Evolutionary conservation across 257 asterid genomes (phyloP), one percentile per base, ranked within the genome.

Genomic region (Ajuga chamaepitys): DNA sequence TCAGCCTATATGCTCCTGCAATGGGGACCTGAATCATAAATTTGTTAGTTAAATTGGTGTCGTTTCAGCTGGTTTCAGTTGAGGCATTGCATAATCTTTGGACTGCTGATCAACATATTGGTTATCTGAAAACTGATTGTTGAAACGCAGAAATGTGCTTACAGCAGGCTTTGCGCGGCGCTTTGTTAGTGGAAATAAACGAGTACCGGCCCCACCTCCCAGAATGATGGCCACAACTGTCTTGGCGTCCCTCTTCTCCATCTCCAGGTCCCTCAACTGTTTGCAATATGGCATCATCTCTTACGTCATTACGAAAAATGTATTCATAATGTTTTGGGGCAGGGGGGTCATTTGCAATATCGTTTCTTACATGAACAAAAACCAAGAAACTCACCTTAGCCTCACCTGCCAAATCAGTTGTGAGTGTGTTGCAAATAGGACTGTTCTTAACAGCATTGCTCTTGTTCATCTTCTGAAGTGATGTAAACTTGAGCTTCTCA

Each of bases 131-230:
- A 58, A 41, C 22, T 21, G 38, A 28, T 62, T 10, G 32, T 51
- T 34, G 35, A 56, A 66, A 28, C 25, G 57, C 13, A 26, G 54
- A 50, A 40, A 66, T 56, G 20, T 46, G 20, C 95, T 82, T 71
- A 93, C 98, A 12, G 98, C 98, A 64, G 98, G 97, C 78, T 93
- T 93, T 51, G 98, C 98, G 2, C 97, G 86, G 24, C 91, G 96
- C 70, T 89, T 93, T 3, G 98, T 93, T 56, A 89, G 97, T 4
- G 98, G 98, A 75, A 89, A 93, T 44, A 89, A 85, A 50, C 94
- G 96, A 34, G 98, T 93, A n/a, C 98, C 98, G 2, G 98, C 98
- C 38, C 98, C 97, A 11, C 98, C 98, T 66, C 98, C 98, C 1
- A 93, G 89, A 70, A 93, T 93, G 64, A 93, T 80, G 40, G 98